Base-by-base conservation (phyloP, 2,329 filamentous ascomycete genomes). In the Albophoma yamanashiensis region DNA sequence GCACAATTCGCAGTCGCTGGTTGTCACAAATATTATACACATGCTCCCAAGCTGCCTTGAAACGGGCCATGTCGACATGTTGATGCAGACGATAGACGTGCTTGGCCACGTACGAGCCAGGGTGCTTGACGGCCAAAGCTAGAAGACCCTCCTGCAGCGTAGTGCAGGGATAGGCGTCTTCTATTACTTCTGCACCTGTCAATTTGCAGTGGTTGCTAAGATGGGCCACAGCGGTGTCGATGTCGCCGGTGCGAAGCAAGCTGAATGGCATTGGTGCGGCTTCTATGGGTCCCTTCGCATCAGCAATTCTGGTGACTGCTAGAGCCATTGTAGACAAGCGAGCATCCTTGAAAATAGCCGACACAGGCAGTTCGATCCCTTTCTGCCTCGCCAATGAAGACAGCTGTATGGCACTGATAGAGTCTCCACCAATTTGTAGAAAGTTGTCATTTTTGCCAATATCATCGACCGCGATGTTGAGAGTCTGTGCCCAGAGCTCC, bases 71-170 rank as follows among this genome's bases (percentile, higher is more conserved):
- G 9, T 72, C 64, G 11, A 68, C 43, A n/a, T 66, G 36, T 1
- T 22, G 27, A 0, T 63, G 52, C 3, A 71, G 64, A n/a, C 59
- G 59, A 45, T 68, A 62, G 22, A 65, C 65, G 55, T 68, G 64
- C 45, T 69, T 67, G 1, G 71, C 69, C 12, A 76, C 67, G 45
- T 78, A 78, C 0, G 70, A 70, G 2, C 71, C 74, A 1, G 59
- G 61, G 1, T 64, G 55, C 17, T 71, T 66, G 38, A 64, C 66
- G 2, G 74, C 68, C 2, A 75, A 64, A 0, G 72, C 70, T 43
- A 77, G 67, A 1, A 77, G 68, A 3, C 71, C 73, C 60, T 74
- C 73, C 59, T 77, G 75, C 2, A 76, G 64, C 7, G 70, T 65
- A 11, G 73, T 71, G 64, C 71, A 74, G 2, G 74, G 75, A 55